Evolutionary conservation across 2,329 filamentous ascomycete species (phyloP), one percentile per base, ranked within the genome.

Genomic region (Ceratocystiopsis sp.): DNA sequence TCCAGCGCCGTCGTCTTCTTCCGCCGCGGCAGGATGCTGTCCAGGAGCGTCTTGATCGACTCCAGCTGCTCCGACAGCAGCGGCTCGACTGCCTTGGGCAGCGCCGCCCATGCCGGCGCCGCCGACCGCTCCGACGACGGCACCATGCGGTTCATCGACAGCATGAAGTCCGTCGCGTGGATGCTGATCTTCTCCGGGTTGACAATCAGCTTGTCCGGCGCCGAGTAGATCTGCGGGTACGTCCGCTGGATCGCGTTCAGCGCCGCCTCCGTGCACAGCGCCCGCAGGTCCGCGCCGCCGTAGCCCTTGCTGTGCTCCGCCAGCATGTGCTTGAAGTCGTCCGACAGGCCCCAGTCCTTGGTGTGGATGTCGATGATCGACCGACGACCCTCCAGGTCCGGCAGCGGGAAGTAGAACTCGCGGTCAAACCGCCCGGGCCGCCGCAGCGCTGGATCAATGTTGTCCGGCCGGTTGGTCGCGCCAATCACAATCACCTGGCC

Each of bases 401-500:
- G 91, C 32, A 98, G 67, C 1, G 91, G 87, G 56, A 98, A 98
- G 64, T 96, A 96, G 54, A 98, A 98, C 59, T 98, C 93, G 59
- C 91, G 73, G 57, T 98, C 91, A 55, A 98, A 98, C 42, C 91
- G 81, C 37, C 91, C 93, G 17, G 91, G 89, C 41, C 89, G 79
- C 47, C 91, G 80, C 46, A 98, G 70, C n/a, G 89, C 89, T 51
- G 89, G 89, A 59, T 98, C 89, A 48, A 98, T 87, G 42, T 91
- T 93, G 60, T 96, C 89, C 1, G 91, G 89, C 50, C 89, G 78
- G 59, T 98, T 98, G 45, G 89, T 98, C n/a, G 91, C 91, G 51
- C 91, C 91, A 54, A 98, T 96, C 34, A 98, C 87, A 57, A 98
- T 93, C 47, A 98, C 91, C 60, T 98, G 91, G 29, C 89, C 89